These are phyloP conservation scores for Pestalotiopsis sp. DNA, from an alignment of 2,329 filamentous ascomycete species.

Conservation along the genomic window DNA sequence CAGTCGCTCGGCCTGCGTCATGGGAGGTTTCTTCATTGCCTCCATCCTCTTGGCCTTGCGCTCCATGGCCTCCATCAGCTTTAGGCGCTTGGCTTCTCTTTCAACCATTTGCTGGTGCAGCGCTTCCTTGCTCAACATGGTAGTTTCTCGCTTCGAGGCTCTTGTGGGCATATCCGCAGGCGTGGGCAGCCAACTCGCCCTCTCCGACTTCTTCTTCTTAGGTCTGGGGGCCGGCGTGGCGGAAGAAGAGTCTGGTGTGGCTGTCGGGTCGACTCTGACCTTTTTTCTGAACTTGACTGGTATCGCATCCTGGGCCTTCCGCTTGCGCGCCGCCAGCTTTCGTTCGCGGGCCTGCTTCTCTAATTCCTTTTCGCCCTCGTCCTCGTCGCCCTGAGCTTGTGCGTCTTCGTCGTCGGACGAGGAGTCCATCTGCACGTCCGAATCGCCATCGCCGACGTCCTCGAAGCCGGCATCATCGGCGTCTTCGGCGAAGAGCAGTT, in stretches of 20 bases:
- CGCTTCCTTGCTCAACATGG: constrained; percentile 62
- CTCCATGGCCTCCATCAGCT: constrained; percentile 70
- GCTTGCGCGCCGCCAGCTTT: constrained; percentile 70
- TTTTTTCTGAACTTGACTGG: constrained; percentile 74
- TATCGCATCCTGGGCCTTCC: constrained; percentile 77
- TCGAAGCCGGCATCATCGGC: constrained; percentile 72
- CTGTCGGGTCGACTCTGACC: constrained; percentile 63
- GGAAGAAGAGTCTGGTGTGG: constrained; percentile 35
- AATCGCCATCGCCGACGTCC: constrained; percentile 67
- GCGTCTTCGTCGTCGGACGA: constrained; percentile 85
- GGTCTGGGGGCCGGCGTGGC: constrained; percentile 51
- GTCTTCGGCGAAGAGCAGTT: constrained; percentile 75
- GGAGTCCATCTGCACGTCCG: constrained; percentile 84
- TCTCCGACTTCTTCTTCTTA: constrained; percentile 65
- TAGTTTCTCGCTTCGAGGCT: constrained; percentile 61
- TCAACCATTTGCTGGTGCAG: constrained; percentile 74
- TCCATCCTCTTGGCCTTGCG: constrained; percentile 71
- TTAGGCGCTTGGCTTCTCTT: constrained; percentile 70
- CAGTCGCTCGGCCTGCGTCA: constrained; percentile 87
- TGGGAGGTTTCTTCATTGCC: constrained; percentile 74
- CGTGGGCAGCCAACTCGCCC: constrained; percentile 61
- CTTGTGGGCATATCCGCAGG: constrained; percentile 58
- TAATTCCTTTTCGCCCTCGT: constrained; percentile 87
- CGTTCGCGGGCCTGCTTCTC: constrained; percentile 75
- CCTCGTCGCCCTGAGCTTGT: constrained; percentile 67